These are phyloP conservation scores for Marasmius tenuissimus DNA, from an alignment of 1,284 basidiomycete species.

Conservation along the genomic window DNA sequence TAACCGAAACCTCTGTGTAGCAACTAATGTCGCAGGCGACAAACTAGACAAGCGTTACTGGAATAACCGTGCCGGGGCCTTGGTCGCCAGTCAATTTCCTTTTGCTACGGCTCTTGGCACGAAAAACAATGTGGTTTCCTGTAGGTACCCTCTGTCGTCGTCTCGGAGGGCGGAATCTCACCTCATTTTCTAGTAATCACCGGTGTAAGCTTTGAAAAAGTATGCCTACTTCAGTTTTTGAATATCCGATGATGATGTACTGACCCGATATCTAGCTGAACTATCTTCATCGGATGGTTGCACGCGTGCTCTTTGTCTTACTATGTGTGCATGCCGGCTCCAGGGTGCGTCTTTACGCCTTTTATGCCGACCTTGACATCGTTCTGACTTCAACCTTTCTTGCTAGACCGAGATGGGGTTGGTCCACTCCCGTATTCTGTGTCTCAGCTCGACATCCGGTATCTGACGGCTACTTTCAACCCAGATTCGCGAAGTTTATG, in stretches of 20 bases:
- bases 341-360: conserved; percentile 30
- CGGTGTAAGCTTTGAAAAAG: conserved; percentile 61
- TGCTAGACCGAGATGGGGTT: background rate
- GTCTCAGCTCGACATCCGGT: too few relatives aligned
- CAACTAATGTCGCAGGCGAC: conserved; percentile 31
- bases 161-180: background rate
- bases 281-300: conserved; percentile 50
- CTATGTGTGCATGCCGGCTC: conserved; percentile 50
- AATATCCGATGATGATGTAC: background rate
- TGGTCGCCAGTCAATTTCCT: conserved; percentile 58
- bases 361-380: too few relatives aligned
- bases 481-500: conserved; percentile 13
- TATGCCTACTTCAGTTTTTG: conserved; percentile 10
- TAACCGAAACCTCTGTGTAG: conserved; percentile 23
- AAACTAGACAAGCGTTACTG: conserved; percentile 41
- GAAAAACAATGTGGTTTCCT: conserved; percentile 63
- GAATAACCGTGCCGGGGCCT: conserved; percentile 46
- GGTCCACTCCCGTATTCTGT: too few relatives aligned
- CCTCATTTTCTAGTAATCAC: conserved; percentile 44
- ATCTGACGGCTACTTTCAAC: too few relatives aligned
- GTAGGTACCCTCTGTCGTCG: conserved; percentile 32
- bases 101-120: conserved; percentile 63
- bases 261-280: conserved; percentile 36
- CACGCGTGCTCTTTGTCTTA: conserved; percentile 48
- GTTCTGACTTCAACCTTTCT: too few relatives aligned